Evolutionary conservation across 441 rosid species (phyloP).

Genomic region (Aleurites moluccanus): DNA sequence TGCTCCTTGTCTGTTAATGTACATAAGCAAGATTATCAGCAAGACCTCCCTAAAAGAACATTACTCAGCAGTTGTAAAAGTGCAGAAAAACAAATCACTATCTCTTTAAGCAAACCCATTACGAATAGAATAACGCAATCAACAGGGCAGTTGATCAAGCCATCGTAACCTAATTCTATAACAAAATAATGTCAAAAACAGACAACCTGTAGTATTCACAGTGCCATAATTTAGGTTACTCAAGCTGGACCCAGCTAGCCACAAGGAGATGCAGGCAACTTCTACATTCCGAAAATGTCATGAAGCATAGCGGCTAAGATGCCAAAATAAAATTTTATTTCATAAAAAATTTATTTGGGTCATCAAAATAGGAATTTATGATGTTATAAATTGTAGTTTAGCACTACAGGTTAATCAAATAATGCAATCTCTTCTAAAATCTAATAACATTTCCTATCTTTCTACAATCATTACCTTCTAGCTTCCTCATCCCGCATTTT

Average conservation of each 20-base stretch:
- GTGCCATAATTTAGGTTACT: background rate
- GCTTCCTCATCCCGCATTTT: slow-evolving; percentile 89
- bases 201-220: background rate
- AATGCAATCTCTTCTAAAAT: background rate
- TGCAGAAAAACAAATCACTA: slow-evolving; percentile 8
- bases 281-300: slow-evolving; percentile 3
- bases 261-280: background rate
- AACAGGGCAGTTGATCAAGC: background rate
- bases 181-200: background rate
- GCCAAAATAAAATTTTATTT: background rate
- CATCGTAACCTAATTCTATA: background rate
- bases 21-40: slow-evolving; percentile 21
- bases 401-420: background rate
- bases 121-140: background rate
- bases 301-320: background rate
- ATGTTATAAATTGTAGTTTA: background rate
- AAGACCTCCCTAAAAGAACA: background rate
- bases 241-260: background rate
- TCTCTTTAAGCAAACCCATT: slow-evolving; percentile 1
- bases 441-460: slow-evolving; percentile 1
- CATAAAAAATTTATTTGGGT: background rate
- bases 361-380: slow-evolving; percentile 6
- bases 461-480: slow-evolving; percentile 57
- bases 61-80: background rate
- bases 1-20: slow-evolving; percentile 49